These are phyloP conservation scores for Ramaria sp. DNA, from an alignment of 768 basidiomycete species.

Conservation along the genomic window DNA sequence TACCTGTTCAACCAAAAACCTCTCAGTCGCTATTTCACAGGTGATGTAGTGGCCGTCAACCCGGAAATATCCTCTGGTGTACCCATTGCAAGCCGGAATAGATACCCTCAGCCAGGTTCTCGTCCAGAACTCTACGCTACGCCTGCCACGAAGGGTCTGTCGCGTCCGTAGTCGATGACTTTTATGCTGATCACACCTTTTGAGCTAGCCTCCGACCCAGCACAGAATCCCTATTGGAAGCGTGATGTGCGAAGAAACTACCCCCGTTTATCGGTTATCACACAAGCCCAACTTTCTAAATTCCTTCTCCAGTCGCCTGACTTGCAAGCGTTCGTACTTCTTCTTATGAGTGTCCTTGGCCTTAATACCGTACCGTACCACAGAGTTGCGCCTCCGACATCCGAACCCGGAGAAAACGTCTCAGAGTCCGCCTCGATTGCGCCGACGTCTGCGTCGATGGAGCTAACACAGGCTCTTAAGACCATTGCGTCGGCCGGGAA, in stretches of 20 bases:
- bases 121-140: conserved; percentile 79
- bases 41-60: conserved; percentile 75
- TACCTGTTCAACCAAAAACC: neutral
- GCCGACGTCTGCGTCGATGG: conserved; percentile 34
- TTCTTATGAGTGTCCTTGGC: conserved; percentile 12
- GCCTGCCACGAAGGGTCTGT: conserved; percentile 76
- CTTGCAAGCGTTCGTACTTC: conserved; percentile 43
- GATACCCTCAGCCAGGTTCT: conserved; percentile 84
- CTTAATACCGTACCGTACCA: conserved; percentile 12
- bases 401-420: conserved; percentile 24
- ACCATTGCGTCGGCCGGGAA: conserved; percentile 46
- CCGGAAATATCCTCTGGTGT: conserved; percentile 88
- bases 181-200: neutral
- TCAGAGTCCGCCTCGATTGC: conserved; percentile 32
- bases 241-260: conserved; percentile 88
- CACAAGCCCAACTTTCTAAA: conserved; percentile 70
- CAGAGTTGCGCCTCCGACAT: conserved; percentile 44
- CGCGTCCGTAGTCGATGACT: conserved; percentile 10
- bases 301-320: conserved; percentile 75
- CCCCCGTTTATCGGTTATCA: conserved; percentile 84
- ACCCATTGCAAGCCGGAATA: conserved; percentile 59
- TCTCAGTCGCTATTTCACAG: conserved; percentile 28
- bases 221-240: conserved; percentile 92
- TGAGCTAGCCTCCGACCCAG: conserved; percentile 65
- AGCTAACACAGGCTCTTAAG: conserved; percentile 64